Conservation (phyloP, 495 filamentous ascomycete genomes). For the Choiromyces venosus region DNA sequence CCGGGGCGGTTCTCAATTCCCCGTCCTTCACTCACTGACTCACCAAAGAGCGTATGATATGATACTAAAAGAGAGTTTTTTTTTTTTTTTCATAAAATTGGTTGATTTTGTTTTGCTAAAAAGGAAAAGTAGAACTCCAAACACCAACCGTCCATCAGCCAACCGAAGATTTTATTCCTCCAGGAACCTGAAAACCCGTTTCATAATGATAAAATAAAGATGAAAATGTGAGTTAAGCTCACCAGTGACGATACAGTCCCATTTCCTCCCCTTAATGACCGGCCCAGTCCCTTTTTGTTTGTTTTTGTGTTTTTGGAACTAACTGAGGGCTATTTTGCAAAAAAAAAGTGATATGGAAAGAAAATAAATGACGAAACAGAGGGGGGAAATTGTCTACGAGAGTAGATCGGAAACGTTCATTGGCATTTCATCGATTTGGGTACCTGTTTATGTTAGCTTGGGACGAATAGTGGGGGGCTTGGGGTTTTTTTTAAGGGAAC, state of each 20-base stretch:
- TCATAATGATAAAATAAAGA: not conserved
- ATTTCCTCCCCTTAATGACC: conserved; percentile 35
- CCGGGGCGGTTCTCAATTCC: not conserved
- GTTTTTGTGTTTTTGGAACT: not conserved
- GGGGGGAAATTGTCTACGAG: conserved; percentile 25
- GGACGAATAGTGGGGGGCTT: not conserved
- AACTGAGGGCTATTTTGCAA: not conserved
- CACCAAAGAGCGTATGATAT: not conserved
- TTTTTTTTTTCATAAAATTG: too few species aligned
- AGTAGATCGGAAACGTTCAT: conserved; percentile 82
- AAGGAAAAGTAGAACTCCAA: not conserved
- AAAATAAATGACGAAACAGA: conserved; percentile 7
- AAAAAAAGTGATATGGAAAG: not conserved
- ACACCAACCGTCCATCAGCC: conserved; percentile 1
- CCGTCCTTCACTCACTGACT: not conserved
- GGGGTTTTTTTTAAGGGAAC: too few species aligned
- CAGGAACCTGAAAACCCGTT: not conserved
- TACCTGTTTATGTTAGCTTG: conserved; percentile 52
- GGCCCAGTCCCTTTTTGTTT: not conserved
- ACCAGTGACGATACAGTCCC: conserved; percentile 27
- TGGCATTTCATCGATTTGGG: conserved; percentile 99
- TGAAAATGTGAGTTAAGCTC: conserved; percentile 7
- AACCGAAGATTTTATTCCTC: not conserved
- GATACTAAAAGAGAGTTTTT: too few species aligned
- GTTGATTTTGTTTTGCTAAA: not conserved